Base-by-base conservation (phyloP, 805 yeast genomes). In the Kazachstania bromeliacearum region DNA sequence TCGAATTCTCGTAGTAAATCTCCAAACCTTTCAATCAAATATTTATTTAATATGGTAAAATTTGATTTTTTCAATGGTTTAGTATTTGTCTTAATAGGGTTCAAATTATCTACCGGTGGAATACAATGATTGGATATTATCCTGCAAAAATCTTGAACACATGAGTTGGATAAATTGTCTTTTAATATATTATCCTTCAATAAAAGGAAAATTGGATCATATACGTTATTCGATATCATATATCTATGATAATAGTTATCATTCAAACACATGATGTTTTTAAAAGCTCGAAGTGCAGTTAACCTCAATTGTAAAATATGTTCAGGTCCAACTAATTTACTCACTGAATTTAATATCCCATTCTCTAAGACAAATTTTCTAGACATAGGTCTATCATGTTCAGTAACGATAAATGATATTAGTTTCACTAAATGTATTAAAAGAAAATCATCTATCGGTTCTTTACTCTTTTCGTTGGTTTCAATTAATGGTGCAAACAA, bases 91-190 rank as follows among this genome's bases (percentile, higher is more conserved):
- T 16, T 17, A 23, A 27, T 36, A 24, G 19, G 17, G n/a, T 36
- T 27, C 4, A 36, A 32, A 10, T 26, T 35, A 15, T 37, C 36
- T 10, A 32, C 45, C 21, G 38, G 39, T 16, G 40, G 44, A 14
- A 40, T 18, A 36, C 51, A 46, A 19, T 47, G 43, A 5, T 40
- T 37, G 38, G 60, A 46, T 36, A 72, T 49, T 15, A 68, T 63
- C 46, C 74, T 80, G 23, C 78, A 61, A 16, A 88, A 63, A 52
- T 82, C 87, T 31, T 85, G 63, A 43, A 89, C 71, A 5, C 88
- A 71, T 0, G 96, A 85, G 49, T 76, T 81, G 3, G 81, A 69
- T 40, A 87, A 59, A 50, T 78, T 81, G 52, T 82, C 76, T 26
- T 60, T 58, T 21, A 64, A 58, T 5, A 68, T 62, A 7, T 74